Evolutionary conservation across 768 basidiomycete genomes (phyloP).

Genomic region (Lactifluus subvellereus): DNA sequence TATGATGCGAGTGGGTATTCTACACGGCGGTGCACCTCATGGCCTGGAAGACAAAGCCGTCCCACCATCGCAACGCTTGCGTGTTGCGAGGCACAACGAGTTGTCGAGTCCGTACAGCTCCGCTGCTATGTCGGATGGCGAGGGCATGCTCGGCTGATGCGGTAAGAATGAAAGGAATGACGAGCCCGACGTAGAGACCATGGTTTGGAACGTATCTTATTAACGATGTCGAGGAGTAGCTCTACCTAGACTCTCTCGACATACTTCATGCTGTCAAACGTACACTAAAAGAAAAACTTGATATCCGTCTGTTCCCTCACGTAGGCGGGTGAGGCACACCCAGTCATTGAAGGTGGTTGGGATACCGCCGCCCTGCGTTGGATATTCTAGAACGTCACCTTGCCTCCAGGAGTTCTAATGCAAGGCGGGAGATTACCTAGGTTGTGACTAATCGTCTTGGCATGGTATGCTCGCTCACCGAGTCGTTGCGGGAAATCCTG

Average conservation of each 20-base stretch:
- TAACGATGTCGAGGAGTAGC: neutral
- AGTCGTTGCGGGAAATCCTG: neutral
- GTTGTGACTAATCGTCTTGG: neutral
- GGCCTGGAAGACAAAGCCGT: conserved; percentile 43
- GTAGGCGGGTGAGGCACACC: neutral
- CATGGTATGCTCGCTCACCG: too few species aligned
- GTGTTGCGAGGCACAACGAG: conserved; percentile 38
- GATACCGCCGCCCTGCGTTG: too few species aligned
- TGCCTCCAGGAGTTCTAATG: neutral
- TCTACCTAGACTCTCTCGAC: neutral
- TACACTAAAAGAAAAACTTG: neutral
- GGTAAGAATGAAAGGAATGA: neutral
- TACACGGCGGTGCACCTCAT: conserved; percentile 49
- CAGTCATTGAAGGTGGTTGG: neutral
- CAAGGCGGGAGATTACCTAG: neutral
- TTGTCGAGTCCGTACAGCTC: conserved; percentile 32
- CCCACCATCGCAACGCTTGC: conserved; percentile 45
- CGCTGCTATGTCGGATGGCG: conserved; percentile 33
- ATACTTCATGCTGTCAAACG: neutral
- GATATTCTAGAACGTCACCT: too few species aligned
- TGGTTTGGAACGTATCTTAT: neutral
- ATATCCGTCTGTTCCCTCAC: neutral
- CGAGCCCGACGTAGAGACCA: neutral
- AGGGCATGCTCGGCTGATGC: conserved; percentile 33
- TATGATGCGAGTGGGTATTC: conserved; percentile 56